Base-by-base conservation (phyloP, 495 filamentous ascomycete genomes). In the Letharia columbiana region DNA sequence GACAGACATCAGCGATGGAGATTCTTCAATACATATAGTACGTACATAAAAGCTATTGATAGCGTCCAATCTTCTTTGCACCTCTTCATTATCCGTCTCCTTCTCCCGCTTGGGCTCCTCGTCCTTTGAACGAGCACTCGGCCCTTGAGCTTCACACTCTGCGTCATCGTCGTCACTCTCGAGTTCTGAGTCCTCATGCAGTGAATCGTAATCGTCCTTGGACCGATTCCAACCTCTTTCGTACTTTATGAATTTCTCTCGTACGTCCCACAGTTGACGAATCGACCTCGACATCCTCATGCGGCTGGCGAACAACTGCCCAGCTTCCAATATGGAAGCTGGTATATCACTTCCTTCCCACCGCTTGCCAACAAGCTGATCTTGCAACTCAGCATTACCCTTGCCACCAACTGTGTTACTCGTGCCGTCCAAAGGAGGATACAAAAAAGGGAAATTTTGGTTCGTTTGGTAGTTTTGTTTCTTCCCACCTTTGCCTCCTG, bases 391-490 rank as follows among this genome's bases (percentile, higher is more conserved):
- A 2, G 89, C 89, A 20, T 77, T 84, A 42, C 90, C 91, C 73
- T 95, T 96, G 8, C 92, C 94, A 63, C 93, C 92, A 56, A 92
- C 85, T 63, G 85, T 87, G 71, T 92, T 94, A 75, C 87, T 93
- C 10, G 84, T 83, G 66, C 85, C 85, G 77, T 95, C 91, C 18
- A 95, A 76, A 3, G 94, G 92, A 4, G 94, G 95, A 71, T 98
- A 98, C 78, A 98, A 86, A 70, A 98, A 97, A 0, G 94, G 94
- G 69, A 98, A 98, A 70, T 96, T 92, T 69, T 98, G 94, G 73
- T 98, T 98, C 1, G 94, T 98, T 75, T 98, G 94, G 73, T 98
- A 98, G 66, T 98, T 98, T 68, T 98, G 95, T 72, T 98, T 98
- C 78, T 98, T 98, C 20, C 88, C 91, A 56, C 89, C 90, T 74